Base-by-base conservation (phyloP, 805 yeast species). In the Hanseniaspora pseudoguilliermondii region DNA sequence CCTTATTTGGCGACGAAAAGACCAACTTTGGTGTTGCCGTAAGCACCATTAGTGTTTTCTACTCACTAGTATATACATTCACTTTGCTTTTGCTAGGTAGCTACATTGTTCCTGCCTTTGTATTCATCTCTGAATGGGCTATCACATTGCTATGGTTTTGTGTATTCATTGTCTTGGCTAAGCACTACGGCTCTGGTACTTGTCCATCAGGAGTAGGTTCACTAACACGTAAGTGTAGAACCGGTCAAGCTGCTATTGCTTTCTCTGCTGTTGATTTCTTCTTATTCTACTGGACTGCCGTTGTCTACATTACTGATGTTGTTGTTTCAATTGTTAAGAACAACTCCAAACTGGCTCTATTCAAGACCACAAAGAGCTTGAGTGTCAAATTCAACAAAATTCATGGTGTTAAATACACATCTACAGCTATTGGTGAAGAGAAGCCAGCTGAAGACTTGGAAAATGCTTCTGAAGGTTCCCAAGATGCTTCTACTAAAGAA, bases 91-190 rank as follows among this genome's bases (percentile, higher is more conserved):
- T 60, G 9, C 5, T 46, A 0, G 65, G 66, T 11, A 42, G 57
- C 2, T 43, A 63, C 40, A 59, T 68, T 18, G 50, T 62, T 21
- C 60, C 65, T n/a, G 71, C 69, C 41, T 53, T 61, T 1, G 40
- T 65, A 27, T 46, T 65, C 10, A 34, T 65, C 10, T 57, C 60
- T 16, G 74, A 71, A 57, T 42, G 61, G 7, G 38, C 67, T 7
- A 32, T 70, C 35, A 44, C 63, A 7, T 47, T 67, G 20, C 50
- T 70, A 29, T 69, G 71, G 71, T 57, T 71, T 16, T 60, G 66
- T 47, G 63, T 66, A 1, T 71, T 69, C 48, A 63, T 70, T 53
- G 71, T 70, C 27, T 60, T 62, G 10, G 70, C 71, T 2, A 57
- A 66, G 7, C 59, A 61, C 3, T 63, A 65, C 50, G 66, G 71